Evolutionary conservation across 1,284 basidiomycete species (phyloP), one percentile per base, ranked within the genome.

Genomic region (Tilletiopsis washingtonensis): DNA sequence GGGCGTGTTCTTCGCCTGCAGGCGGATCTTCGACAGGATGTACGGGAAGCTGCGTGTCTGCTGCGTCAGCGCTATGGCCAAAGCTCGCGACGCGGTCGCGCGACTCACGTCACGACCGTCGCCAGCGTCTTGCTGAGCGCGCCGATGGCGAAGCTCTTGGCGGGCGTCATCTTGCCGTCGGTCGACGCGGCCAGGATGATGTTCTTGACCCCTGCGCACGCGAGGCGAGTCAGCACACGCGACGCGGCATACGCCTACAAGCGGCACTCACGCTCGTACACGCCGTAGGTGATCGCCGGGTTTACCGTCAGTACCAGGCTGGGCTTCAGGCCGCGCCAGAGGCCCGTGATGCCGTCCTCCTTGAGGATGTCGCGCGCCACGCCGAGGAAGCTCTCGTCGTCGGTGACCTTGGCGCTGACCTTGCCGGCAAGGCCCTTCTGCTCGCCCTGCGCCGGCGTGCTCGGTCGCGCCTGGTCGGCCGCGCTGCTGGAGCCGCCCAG

Each of bases 231-330:
- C 12, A 1, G 32, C 32, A 34, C 32, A 34, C 12, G 32, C 1
- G 12, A 2, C 32, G 3, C 12, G 17, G 12, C 32, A 34, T 1
- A 34, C 12, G 32, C 32, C 12, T 34, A 34, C 17, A 12, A 12
- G 3, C 15, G 25, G 5, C 19, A 55, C 53, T 43, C 50, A 38
- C 69, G 66, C 77, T 98, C 93, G 71, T 89, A 98, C 34, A 86
- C 80, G 45, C 94, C 94, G 74, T 98, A 99, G 1, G 94, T 99
- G 75, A 99, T 97, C 19, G 94, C 91, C 2, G 94, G 94, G 76
- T 99, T 99, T 51, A 76, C 68, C 29, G 91, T 96, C 38, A 99
- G 80, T 7, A 98, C 90, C 59, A 98, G 77, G 40, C 88, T 84
- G 3, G 94, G 91, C 73, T 85, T 86, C 51, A 99, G 78, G 6